A percentile compares a stretch with the other conserved stretches of the same genome.
Evolutionary conservation across 768 basidiomycete species (phyloP).

Genomic region (Leccinum sublutescens): DNA sequence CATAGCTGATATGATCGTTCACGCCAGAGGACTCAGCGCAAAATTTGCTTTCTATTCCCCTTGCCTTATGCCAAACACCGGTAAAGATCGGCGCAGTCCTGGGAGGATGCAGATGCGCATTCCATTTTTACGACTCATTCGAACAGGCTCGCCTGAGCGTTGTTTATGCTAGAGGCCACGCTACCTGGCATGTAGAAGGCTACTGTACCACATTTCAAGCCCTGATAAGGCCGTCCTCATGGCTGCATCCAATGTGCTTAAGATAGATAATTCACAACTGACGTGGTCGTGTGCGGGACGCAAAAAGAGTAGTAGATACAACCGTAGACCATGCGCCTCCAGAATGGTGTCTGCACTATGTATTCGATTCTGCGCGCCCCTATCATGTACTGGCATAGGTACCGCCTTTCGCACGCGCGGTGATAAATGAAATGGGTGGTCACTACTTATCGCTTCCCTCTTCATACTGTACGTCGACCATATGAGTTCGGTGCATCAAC

Average conservation of each 20-base stretch:
- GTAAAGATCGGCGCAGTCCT: conserved; percentile 76
- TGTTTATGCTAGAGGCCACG: no score
- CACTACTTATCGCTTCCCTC: background rate
- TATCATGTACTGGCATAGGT: background rate
- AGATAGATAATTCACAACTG: conserved; percentile 49
- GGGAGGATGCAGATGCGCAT: conserved; percentile 45
- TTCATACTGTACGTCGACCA: background rate
- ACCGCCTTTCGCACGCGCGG: conserved; percentile 13
- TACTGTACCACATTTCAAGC: conserved; percentile 48
- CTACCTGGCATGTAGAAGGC: conserved; percentile 17
- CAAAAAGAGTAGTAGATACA: background rate
- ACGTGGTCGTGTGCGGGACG: background rate
- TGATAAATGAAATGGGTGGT: background rate
- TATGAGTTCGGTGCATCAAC: conserved; percentile 19
- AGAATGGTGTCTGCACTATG: no score
- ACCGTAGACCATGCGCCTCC: background rate
- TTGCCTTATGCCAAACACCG: conserved; percentile 87
- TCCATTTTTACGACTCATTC: conserved; percentile 6
- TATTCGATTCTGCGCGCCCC: background rate
- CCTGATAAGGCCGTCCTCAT: conserved; percentile 70
- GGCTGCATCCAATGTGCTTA: conserved; percentile 56
- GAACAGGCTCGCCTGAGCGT: conserved; percentile 59
- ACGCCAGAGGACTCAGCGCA: conserved; percentile 65
- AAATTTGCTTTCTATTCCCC: conserved; percentile 69
- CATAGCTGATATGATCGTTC: conserved; percentile 30